Percentiles rank a stretch among this genome's conserved stretches.
Evolutionary conservation across 2,329 filamentous ascomycete genomes (phyloP).

Genomic region (Claviceps paspali): DNA sequence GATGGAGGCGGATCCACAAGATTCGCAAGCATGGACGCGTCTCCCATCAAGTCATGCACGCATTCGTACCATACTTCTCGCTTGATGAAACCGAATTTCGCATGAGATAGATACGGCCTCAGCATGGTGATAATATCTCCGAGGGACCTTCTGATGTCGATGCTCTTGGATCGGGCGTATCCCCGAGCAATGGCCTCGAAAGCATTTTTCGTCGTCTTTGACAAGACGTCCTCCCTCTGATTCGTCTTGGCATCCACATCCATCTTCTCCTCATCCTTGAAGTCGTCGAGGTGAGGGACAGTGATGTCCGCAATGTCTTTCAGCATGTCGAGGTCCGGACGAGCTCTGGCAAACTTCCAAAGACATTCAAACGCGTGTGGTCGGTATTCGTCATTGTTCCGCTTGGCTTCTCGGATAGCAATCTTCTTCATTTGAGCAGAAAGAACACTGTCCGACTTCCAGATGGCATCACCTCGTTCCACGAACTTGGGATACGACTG

Average conservation of each 20-base stretch:
- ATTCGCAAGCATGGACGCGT: slow-evolving; percentile 16
- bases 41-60: slow-evolving; percentile 30
- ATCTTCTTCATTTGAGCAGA: slow-evolving; percentile 64
- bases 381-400: slow-evolving; percentile 75
- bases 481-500: slow-evolving; percentile 67
- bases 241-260: slow-evolving; percentile 44
- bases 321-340: slow-evolving; percentile 56
- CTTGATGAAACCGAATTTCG: slow-evolving; percentile 27
- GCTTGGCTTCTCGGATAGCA: slow-evolving; percentile 71
- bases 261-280: slow-evolving; percentile 47
- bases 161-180: slow-evolving; percentile 28
- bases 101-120: slow-evolving; percentile 23
- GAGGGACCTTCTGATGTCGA: slow-evolving; percentile 20
- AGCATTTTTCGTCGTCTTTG: slow-evolving; percentile 31
- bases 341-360: slow-evolving; percentile 54
- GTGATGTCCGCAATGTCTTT: slow-evolving; percentile 51
- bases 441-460: slow-evolving; percentile 35
- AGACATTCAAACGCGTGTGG: slow-evolving; percentile 59
- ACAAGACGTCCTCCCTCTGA: slow-evolving; percentile 27
- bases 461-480: slow-evolving; percentile 43
- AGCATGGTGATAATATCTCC: slow-evolving; percentile 24
- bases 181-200: slow-evolving; percentile 35
- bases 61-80: slow-evolving; percentile 37
- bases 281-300: slow-evolving; percentile 43
- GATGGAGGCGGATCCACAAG: slow-evolving; percentile 10